Conservation (phyloP, 2,329 filamentous ascomycete genomes). For the Coccinonectria pachysandricola region DNA sequence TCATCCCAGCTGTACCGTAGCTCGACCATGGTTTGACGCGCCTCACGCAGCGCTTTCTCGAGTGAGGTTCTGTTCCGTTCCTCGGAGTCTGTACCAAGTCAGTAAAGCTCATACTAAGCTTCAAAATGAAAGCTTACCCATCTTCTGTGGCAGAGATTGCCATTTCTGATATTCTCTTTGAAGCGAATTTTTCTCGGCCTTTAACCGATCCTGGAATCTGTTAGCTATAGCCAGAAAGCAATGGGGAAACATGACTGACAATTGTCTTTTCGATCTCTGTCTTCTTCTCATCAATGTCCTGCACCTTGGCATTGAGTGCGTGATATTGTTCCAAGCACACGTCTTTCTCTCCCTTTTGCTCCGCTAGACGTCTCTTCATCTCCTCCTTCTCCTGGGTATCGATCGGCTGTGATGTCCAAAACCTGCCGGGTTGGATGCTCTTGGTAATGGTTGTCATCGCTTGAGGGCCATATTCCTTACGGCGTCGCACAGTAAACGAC, state of each 20-base stretch:
- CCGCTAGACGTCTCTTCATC: constrained; percentile 42
- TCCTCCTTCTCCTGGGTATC: constrained; percentile 55
- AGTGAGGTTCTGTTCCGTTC: constrained; percentile 21
- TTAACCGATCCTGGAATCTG: constrained; percentile 34
- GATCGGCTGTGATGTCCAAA: constrained; percentile 70
- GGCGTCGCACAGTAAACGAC: constrained; percentile 54
- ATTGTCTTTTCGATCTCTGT: constrained; percentile 29
- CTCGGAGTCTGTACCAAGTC: constrained; percentile 24
- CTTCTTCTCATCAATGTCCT: constrained; percentile 33
- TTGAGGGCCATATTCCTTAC: constrained; percentile 68
- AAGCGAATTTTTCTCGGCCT: constrained; percentile 53
- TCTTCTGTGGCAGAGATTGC: constrained; percentile 57
- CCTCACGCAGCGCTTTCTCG: constrained; percentile 23
- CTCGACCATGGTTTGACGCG: constrained; percentile 30
- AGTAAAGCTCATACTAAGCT: constrained; percentile 6
- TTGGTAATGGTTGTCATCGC: constrained; percentile 61
- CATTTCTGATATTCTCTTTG: constrained; percentile 58
- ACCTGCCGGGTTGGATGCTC: constrained; percentile 47
- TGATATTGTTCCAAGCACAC: constrained; percentile 24
- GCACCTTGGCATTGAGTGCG: constrained; percentile 27
- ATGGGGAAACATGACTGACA: constrained; percentile 18
- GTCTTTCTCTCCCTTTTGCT: constrained; percentile 27
- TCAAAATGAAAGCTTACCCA: constrained; percentile 40
- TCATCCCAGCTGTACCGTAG: constrained; percentile 46
- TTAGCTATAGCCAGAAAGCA: constrained; percentile 8